Percentiles rank a stretch among this genome's conserved stretches.
phyloP scores from a whole-genome alignment of 2,329 filamentous ascomycete species.

The Dactylellina haptotyla region DNA sequence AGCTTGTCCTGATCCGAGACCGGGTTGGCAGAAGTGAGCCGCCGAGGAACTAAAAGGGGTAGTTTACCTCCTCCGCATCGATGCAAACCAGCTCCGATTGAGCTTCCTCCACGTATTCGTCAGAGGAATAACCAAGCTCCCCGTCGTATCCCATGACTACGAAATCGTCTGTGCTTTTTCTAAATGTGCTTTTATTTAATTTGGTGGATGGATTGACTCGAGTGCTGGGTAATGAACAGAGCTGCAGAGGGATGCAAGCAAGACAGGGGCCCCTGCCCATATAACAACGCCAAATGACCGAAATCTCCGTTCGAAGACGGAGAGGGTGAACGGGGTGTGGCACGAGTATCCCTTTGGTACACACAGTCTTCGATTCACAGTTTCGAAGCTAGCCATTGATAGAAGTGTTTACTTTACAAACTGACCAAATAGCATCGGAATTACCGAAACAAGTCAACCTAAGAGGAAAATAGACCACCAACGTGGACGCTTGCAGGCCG shows the following conservation, averaged over 20 bases:
- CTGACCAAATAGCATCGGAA: too few species aligned
- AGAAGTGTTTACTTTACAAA: background rate
- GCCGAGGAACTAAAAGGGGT: background rate
- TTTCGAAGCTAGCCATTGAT: too few species aligned
- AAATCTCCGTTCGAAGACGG: background rate
- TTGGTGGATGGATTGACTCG: background rate
- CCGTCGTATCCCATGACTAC: constrained; percentile 17
- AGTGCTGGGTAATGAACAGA: background rate
- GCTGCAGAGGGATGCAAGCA: background rate
- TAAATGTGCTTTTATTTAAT: background rate
- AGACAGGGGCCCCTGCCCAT: background rate
- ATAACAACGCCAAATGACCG: background rate
- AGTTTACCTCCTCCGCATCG: constrained; percentile 19
- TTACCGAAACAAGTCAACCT: too few species aligned
- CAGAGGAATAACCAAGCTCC: constrained; percentile 11
- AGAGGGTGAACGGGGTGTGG: constrained; percentile 1
- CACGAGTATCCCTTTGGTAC: background rate
- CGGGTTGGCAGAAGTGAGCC: background rate
- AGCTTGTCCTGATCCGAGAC: background rate
- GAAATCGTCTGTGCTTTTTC: too few species aligned
- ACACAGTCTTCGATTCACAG: too few species aligned
- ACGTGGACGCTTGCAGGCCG: too few species aligned
- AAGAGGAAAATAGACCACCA: too few species aligned
- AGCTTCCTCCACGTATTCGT: constrained; percentile 24
- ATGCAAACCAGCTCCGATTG: constrained; percentile 32